A percentile compares a stretch with the other conserved stretches of the same genome.
phyloP scores from a whole-genome alignment of 169 alveolate species.

The Toxoplasma gondii region DNA sequence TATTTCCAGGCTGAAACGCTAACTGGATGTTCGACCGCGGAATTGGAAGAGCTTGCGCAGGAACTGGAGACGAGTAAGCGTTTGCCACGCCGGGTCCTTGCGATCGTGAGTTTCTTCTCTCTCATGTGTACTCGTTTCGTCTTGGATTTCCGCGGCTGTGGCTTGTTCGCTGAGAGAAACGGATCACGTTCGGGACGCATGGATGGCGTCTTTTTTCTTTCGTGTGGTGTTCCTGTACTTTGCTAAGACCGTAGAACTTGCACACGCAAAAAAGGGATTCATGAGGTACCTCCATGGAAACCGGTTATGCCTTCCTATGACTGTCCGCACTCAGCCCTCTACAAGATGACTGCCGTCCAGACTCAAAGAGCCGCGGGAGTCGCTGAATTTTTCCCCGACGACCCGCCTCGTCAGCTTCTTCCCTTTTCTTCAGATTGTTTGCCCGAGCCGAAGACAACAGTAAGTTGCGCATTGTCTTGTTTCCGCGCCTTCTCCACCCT shows the following conservation, averaged over 20 bases:
- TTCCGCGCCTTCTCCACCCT: too few relatives aligned
- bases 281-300: too few relatives aligned
- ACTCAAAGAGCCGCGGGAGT: constrained; percentile 63
- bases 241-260: too few relatives aligned
- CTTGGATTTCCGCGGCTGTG: too few relatives aligned
- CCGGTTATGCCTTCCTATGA: not conserved
- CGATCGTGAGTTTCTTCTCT: too few relatives aligned
- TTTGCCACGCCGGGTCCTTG: not conserved
- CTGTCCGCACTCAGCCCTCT: constrained; percentile 53
- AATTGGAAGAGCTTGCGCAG: constrained; percentile 68
- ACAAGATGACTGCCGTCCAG: constrained; percentile 65
- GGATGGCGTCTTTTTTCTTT: not conserved
- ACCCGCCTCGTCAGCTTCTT: constrained; percentile 62
- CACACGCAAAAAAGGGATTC: too few relatives aligned
- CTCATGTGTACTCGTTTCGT: too few relatives aligned
- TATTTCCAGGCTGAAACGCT: constrained; percentile 55
- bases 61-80: constrained; percentile 64
- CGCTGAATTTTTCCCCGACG: constrained; percentile 33
- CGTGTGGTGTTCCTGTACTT: too few relatives aligned
- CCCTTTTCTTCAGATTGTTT: constrained; percentile 68
- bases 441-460: constrained; percentile 68
- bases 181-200: not conserved
- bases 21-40: constrained; percentile 60
- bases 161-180: not conserved
- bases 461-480: not conserved